Percentiles rank a stretch among this genome's conserved stretches.
phyloP scores from a whole-genome alignment of 2,329 filamentous ascomycete species.

The Alternaria sp. region DNA sequence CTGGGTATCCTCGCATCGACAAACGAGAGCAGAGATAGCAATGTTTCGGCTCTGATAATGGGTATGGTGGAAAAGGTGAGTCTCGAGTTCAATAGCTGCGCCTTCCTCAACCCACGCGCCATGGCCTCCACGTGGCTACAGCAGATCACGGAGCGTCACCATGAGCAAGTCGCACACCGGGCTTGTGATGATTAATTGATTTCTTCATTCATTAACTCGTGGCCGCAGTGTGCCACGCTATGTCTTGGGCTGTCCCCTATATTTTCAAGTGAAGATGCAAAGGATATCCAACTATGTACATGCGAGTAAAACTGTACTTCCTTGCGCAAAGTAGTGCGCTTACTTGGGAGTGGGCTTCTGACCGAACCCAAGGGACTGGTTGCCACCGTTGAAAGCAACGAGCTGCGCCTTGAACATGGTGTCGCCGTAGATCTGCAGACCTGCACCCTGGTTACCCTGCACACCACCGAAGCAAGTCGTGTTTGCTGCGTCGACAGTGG shows the following conservation, averaged over 20 bases:
- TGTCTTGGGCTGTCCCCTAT: constrained; percentile 10
- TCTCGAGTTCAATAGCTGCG: constrained; percentile 3
- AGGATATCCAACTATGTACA: constrained; percentile 21
- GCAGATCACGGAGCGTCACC: neutral
- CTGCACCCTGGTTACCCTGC: constrained; percentile 63
- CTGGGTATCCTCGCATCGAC: neutral
- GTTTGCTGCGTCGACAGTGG: constrained; percentile 50
- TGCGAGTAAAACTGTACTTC: constrained; percentile 9
- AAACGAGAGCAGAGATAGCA: neutral
- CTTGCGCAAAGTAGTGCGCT: neutral
- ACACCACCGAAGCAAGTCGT: constrained; percentile 73
- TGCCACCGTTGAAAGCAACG: constrained; percentile 66
- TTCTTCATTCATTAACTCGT: constrained; percentile 10
- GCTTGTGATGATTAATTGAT: neutral
- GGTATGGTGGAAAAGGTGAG: neutral
- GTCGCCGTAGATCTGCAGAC: constrained; percentile 70
- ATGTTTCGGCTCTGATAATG: neutral
- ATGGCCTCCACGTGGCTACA: constrained; percentile 9
- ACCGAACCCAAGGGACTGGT: constrained; percentile 63
- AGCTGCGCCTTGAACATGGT: constrained; percentile 68
- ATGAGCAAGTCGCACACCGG: neutral
- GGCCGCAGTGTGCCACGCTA: constrained; percentile 2
- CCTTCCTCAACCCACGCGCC: constrained; percentile 14
- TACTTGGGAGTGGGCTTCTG: constrained; percentile 33
- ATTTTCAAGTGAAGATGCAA: constrained; percentile 19